These are phyloP conservation scores for Fusarium nurragi DNA, from an alignment of 2,329 filamentous ascomycete genomes.

Conservation along the genomic window DNA sequence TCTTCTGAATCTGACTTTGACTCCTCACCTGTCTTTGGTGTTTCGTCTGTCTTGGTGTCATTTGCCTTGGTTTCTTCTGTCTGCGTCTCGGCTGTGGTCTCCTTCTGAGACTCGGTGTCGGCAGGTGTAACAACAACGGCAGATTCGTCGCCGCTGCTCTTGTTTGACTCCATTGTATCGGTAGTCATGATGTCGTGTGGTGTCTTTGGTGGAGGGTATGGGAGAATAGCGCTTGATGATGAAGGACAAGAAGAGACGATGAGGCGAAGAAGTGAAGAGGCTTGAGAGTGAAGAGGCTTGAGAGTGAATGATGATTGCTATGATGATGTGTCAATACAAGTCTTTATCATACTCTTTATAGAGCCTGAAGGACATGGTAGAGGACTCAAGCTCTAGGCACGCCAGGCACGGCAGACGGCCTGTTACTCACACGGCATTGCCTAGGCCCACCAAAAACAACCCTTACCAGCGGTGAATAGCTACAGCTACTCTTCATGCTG, in stretches of 20 bases:
- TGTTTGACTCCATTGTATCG: conserved; percentile 37
- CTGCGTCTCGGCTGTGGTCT: conserved; percentile 24
- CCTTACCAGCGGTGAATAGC: neutral
- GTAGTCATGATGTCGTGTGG: conserved; percentile 10
- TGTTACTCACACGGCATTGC: conserved; percentile 32
- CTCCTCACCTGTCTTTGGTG: conserved; percentile 11
- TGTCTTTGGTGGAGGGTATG: neutral
- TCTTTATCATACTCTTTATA: conserved; percentile 7
- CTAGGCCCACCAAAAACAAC: neutral
- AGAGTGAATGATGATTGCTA: neutral
- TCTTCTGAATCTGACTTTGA: conserved; percentile 8
- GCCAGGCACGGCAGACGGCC: conserved; percentile 6
- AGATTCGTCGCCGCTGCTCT: conserved; percentile 37
- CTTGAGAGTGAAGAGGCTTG: neutral
- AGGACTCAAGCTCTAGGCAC: too few species aligned
- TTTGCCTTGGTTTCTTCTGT: conserved; percentile 16
- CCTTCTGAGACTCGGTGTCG: conserved; percentile 31
- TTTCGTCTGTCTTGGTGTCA: conserved; percentile 9
- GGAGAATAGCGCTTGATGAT: neutral
- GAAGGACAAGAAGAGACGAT: neutral
- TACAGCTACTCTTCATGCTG: neutral
- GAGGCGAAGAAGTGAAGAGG: neutral
- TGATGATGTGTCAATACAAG: neutral
- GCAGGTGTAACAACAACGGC: conserved; percentile 36
- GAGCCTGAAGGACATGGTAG: neutral